Evolutionary conservation across 2,329 filamentous ascomycete species (phyloP).

Genomic region (Fusarium guadeloupense): DNA sequence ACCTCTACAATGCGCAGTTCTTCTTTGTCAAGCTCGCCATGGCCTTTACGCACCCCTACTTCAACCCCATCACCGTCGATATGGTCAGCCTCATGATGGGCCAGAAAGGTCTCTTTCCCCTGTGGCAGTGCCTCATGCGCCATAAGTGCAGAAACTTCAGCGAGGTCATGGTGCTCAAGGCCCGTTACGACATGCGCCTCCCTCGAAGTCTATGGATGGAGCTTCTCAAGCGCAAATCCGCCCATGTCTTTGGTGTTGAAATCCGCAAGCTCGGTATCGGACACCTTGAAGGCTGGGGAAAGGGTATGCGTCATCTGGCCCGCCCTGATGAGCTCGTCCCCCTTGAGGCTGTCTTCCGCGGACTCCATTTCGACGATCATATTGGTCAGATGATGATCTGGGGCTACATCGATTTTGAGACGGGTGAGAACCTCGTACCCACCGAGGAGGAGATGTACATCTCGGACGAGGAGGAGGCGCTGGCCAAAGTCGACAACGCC

Average conservation of each 20-base stretch:
- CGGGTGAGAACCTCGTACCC: constrained; percentile 61
- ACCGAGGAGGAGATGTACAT: constrained; percentile 62
- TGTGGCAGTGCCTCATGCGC: constrained; percentile 69
- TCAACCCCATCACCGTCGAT: constrained; percentile 59
- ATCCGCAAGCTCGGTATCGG: constrained; percentile 60
- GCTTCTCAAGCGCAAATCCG: constrained; percentile 22
- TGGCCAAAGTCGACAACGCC: constrained; percentile 46
- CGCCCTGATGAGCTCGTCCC: constrained; percentile 68
- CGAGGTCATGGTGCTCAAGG: constrained; percentile 65
- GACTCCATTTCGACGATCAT: constrained; percentile 62
- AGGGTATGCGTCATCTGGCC: constrained; percentile 56
- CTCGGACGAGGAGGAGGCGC: constrained; percentile 55
- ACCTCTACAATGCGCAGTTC: constrained; percentile 69
- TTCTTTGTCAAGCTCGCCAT: constrained; percentile 79
- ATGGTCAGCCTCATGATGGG: constrained; percentile 68
- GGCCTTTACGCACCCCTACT: constrained; percentile 71
- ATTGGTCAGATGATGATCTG: constrained; percentile 68
- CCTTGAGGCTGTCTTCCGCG: constrained; percentile 62
- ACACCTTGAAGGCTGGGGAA: constrained; percentile 67
- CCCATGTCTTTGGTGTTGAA: constrained; percentile 61
- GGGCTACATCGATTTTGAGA: constrained; percentile 66
- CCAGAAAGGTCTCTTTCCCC: constrained; percentile 62
- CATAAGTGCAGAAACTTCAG: constrained; percentile 58
- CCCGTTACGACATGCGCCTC: constrained; percentile 65
- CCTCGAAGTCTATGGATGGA: constrained; percentile 43